Percentiles rank a stretch among this genome's conserved stretches.
Conservation (phyloP, 2,329 filamentous ascomycete genomes). For the Colletotrichum costaricense region DNA sequence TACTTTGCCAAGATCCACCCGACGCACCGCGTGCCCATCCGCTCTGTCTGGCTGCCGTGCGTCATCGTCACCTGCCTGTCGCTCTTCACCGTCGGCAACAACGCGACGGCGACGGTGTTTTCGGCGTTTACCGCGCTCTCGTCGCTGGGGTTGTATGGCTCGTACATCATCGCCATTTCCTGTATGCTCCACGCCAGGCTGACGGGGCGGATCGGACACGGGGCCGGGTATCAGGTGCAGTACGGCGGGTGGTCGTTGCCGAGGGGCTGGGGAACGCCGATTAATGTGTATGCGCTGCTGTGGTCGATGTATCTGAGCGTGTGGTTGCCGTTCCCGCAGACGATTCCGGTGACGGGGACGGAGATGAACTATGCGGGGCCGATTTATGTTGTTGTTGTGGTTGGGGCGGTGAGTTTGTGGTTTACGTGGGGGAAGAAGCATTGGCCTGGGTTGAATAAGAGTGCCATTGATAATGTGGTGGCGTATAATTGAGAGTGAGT, state of each 20-base stretch:
- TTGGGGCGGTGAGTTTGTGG: constrained; percentile 26
- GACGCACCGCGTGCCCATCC: constrained; percentile 23
- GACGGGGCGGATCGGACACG: constrained; percentile 28
- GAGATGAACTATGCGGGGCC: constrained; percentile 32
- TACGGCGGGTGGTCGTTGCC: constrained; percentile 29
- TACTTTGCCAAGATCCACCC: constrained; percentile 32
- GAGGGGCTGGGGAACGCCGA: constrained; percentile 18
- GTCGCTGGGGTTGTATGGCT: constrained; percentile 29
- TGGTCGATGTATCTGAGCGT: constrained; percentile 29
- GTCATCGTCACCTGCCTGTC: constrained; percentile 29
- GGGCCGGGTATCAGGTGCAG: constrained; percentile 15
- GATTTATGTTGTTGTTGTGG: constrained; percentile 23
- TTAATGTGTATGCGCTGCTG: constrained; percentile 27
- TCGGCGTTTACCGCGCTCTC: constrained; percentile 31
- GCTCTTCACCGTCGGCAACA: constrained; percentile 29
- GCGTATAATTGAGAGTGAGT: constrained; percentile 2
- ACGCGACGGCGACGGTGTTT: constrained; percentile 32
- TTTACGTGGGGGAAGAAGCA: constrained; percentile 29
- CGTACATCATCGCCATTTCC: constrained; percentile 33
- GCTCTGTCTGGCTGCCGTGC: constrained; percentile 29
- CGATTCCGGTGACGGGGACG: constrained; percentile 25
- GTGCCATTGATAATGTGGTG: constrained; percentile 23
- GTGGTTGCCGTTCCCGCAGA: constrained; percentile 32
- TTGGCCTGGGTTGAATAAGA: constrained; percentile 31
- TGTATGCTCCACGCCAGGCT: constrained; percentile 31